Conservation (phyloP, 768 basidiomycete species). For the Agaricus subrufescens region DNA sequence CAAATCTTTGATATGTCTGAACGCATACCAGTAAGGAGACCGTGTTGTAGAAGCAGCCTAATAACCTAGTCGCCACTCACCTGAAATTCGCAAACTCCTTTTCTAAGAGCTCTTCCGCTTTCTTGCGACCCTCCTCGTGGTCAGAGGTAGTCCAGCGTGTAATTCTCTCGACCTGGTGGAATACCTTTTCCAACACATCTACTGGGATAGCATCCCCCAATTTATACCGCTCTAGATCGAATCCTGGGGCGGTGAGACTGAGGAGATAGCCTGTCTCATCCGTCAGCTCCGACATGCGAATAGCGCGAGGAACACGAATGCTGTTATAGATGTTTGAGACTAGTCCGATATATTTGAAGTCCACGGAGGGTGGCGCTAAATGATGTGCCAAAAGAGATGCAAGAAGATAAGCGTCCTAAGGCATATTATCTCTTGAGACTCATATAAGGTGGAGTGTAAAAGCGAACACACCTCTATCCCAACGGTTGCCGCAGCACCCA, state of each 20-base stretch:
- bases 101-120: neutral
- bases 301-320: neutral
- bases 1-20: too few species aligned
- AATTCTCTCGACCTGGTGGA: neutral
- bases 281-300: neutral
- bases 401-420: neutral
- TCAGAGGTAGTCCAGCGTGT: neutral
- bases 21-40: too few species aligned
- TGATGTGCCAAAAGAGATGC: neutral
- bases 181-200: neutral
- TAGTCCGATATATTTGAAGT: neutral
- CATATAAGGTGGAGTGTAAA: neutral
- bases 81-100: neutral
- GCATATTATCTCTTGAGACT: neutral
- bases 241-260: neutral
- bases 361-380: neutral
- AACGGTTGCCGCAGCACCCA: constrained; percentile 25
- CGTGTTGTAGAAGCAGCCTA: too few species aligned
- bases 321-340: neutral
- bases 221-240: neutral
- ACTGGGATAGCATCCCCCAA: neutral
- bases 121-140: neutral
- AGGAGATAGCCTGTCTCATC: neutral
- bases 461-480: constrained; percentile 21
- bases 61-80: too few species aligned